phyloP scores from a whole-genome alignment of 345 rosid genomes.

The Angophora floribunda region DNA sequence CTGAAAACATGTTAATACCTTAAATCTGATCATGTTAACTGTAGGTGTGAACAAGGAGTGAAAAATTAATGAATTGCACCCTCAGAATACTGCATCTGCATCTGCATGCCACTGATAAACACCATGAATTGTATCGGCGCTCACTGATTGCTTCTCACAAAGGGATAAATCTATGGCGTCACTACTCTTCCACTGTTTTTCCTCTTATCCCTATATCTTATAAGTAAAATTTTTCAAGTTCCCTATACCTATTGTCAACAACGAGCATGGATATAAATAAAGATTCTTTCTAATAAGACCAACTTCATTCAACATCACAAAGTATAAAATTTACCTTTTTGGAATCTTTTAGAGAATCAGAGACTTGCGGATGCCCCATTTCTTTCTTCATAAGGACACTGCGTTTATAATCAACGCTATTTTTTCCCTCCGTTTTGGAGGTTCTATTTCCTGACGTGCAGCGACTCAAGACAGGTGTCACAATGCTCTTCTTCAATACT shows the following conservation, averaged over 20 bases:
- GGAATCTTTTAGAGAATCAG: slow-evolving; percentile 6
- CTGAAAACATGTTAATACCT: background rate
- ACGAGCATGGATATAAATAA: background rate
- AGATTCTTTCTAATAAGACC: background rate
- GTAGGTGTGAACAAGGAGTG: background rate
- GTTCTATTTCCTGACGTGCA: slow-evolving; percentile 18
- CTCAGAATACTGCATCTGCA: background rate
- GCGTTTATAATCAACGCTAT: background rate
- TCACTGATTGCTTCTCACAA: background rate
- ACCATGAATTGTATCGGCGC: background rate
- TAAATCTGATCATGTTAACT: background rate
- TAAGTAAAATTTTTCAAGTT: background rate
- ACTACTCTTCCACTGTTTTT: background rate
- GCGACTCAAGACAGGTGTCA: slow-evolving; percentile 34
- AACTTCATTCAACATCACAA: background rate
- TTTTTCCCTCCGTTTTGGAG: slow-evolving; percentile 10
- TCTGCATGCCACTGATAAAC: background rate
- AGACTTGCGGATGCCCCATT: slow-evolving; percentile 2
- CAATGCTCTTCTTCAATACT: slow-evolving; percentile 27
- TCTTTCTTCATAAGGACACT: slow-evolving; percentile 29
- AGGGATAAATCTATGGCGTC: background rate
- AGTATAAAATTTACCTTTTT: slow-evolving; percentile 35
- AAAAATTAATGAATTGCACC: background rate
- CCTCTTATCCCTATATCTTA: background rate
- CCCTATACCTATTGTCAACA: background rate